These are phyloP conservation scores for Ophiocordyceps robertsii DNA, from an alignment of 2,329 filamentous ascomycete genomes.

Conservation along the genomic window DNA sequence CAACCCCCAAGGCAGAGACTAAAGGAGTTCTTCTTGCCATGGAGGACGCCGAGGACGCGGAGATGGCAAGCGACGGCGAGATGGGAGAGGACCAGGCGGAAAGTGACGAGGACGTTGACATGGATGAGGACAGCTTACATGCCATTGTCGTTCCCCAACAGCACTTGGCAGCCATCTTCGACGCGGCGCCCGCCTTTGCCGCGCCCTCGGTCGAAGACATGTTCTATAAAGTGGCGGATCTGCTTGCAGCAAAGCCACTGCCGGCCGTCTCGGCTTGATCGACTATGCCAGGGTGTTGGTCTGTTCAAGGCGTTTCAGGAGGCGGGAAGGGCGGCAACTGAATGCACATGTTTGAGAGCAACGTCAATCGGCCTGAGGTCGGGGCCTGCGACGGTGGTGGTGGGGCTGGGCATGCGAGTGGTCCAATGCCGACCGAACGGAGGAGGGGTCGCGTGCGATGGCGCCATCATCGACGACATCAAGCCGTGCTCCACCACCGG, in stretches of 20 bases:
- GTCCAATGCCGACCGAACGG: neutral
- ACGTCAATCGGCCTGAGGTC: neutral
- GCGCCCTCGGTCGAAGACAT: conserved; percentile 61
- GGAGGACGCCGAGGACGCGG: conserved; percentile 22
- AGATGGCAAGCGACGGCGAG: conserved; percentile 28
- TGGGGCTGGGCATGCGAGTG: neutral
- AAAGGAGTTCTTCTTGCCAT: conserved; percentile 19
- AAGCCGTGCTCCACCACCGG: neutral
- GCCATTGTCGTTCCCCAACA: conserved; percentile 53
- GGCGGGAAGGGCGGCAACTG: too few species aligned
- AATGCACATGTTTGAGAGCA: neutral
- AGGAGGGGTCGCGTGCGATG: neutral
- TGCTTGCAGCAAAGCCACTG: conserved; percentile 43
- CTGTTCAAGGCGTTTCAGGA: too few species aligned
- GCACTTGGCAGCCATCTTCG: conserved; percentile 56
- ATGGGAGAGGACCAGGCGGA: conserved; percentile 20
- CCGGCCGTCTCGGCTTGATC: conserved; percentile 9
- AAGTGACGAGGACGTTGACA: conserved; percentile 30
- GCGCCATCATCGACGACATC: neutral
- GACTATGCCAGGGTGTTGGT: neutral
- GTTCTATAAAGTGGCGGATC: conserved; percentile 56
- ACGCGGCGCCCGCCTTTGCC: conserved; percentile 53
- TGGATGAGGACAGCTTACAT: conserved; percentile 32
- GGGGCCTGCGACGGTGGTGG: neutral
- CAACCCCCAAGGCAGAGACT: conserved; percentile 9